Conservation (phyloP, 768 basidiomycete species). For the Kwoniella newhampshirensis region DNA sequence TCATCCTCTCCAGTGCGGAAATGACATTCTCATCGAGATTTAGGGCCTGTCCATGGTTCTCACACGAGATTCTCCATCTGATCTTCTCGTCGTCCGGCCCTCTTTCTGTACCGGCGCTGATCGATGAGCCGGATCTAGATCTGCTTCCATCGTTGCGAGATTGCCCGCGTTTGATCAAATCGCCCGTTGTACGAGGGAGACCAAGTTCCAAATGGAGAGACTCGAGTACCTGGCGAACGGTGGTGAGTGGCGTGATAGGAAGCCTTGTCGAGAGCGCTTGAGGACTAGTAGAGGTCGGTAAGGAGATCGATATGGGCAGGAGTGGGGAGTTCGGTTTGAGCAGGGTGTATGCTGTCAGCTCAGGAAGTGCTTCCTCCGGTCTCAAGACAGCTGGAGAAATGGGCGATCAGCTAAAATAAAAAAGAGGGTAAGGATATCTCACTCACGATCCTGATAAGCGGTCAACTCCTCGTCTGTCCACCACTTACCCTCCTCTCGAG, state of each 20-base stretch:
- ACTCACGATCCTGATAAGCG: conserved; percentile 21
- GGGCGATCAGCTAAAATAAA: not conserved
- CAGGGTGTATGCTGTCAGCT: conserved; percentile 9
- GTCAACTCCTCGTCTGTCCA: conserved; percentile 30
- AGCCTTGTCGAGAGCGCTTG: conserved; percentile 3
- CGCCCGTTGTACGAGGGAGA: conserved; percentile 18
- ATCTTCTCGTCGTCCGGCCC: too few species aligned
- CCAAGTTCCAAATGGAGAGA: conserved; percentile 19
- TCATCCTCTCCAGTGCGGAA: not conserved
- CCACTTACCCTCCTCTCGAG: conserved; percentile 17
- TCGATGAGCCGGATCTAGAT: conserved; percentile 11
- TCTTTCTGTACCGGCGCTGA: not conserved
- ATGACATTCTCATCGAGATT: not conserved
- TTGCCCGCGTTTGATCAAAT: conserved; percentile 4
- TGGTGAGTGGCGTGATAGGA: conserved; percentile 2
- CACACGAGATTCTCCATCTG: conserved; percentile 1
- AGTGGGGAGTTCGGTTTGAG: conserved; percentile 22
- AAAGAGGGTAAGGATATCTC: not conserved
- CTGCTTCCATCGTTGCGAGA: not conserved
- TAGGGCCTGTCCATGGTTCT: not conserved
- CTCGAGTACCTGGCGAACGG: conserved; percentile 12
- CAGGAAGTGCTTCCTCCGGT: not conserved
- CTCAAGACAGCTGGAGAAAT: conserved; percentile 7
- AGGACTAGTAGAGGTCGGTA: conserved; percentile 26
- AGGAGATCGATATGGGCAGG: conserved; percentile 9